These are phyloP conservation scores for Candida smagusa DNA, from an alignment of 1,139 yeast species.

Conservation along the genomic window DNA sequence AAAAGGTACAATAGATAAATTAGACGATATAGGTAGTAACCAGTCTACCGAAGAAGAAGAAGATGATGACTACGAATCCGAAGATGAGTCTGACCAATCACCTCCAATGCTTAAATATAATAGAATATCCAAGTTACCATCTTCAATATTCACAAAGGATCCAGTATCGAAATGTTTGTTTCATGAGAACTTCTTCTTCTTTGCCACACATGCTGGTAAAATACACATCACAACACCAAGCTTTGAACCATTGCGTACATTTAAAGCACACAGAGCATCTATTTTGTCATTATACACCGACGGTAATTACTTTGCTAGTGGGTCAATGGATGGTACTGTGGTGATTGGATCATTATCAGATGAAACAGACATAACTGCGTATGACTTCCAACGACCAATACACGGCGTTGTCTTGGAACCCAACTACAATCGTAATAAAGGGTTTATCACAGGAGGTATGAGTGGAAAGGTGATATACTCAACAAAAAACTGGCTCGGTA, in stretches of 20 bases:
- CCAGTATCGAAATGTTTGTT: slow-evolving; percentile 71
- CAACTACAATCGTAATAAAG: slow-evolving; percentile 55
- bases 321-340: slow-evolving; percentile 91
- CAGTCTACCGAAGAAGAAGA: not conserved
- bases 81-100: slow-evolving; percentile 40
- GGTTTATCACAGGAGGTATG: slow-evolving; percentile 86
- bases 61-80: slow-evolving; percentile 12
- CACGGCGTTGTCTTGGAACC: slow-evolving; percentile 82
- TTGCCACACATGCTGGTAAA: slow-evolving; percentile 89
- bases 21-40: not conserved
- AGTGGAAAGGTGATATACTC: slow-evolving; percentile 79
- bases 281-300: slow-evolving; percentile 70
- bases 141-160: slow-evolving; percentile 66
- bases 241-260: slow-evolving; percentile 59
- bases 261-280: slow-evolving; percentile 85
- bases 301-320: slow-evolving; percentile 74
- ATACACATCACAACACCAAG: slow-evolving; percentile 64
- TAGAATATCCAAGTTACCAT: slow-evolving; percentile 62
- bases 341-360: slow-evolving; percentile 71
- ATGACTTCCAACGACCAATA: slow-evolving; percentile 83
- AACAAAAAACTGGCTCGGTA: slow-evolving; percentile 83
- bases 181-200: slow-evolving; percentile 58
- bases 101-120: slow-evolving; percentile 79
- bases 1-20: not conserved
- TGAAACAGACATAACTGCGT: slow-evolving; percentile 64